phyloP scores from a whole-genome alignment of 495 filamentous ascomycete genomes.

The Penicillium macrosclerotiorum region DNA sequence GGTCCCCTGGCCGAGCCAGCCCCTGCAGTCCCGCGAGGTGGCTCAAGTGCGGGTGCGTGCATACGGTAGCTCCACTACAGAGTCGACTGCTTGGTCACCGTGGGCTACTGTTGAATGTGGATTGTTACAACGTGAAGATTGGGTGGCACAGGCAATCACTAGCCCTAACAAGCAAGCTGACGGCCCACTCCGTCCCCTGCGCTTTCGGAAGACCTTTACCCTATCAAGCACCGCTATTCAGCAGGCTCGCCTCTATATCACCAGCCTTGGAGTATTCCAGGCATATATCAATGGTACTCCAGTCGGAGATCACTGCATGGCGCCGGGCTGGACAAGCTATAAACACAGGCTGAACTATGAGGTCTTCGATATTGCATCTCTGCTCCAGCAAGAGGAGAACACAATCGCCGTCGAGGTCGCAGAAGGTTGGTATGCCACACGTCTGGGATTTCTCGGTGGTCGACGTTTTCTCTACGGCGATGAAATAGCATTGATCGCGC shows the following conservation, averaged over 20 bases:
- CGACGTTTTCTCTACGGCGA: conserved; percentile 42
- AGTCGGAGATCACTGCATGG: conserved; percentile 45
- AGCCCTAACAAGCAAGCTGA: conserved; percentile 10
- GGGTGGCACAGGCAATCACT: conserved; percentile 38
- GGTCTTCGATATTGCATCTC: conserved; percentile 46
- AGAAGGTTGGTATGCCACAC: conserved; percentile 55
- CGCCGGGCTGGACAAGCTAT: conserved; percentile 57
- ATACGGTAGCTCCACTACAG: conserved; percentile 17
- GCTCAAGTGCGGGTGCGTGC: conserved; percentile 38
- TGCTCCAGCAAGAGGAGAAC: conserved; percentile 37
- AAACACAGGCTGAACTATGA: conserved; percentile 49
- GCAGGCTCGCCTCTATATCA: conserved; percentile 48
- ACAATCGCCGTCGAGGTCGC: conserved; percentile 48
- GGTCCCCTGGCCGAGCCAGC: conserved; percentile 49
- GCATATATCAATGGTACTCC: conserved; percentile 46
- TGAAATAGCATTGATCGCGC: conserved; percentile 40
- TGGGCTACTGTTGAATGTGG: conserved; percentile 37
- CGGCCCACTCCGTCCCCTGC: conserved; percentile 24
- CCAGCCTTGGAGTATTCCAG: conserved; percentile 50
- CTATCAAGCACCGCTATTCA: conserved; percentile 6
- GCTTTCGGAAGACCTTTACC: conserved; percentile 28
- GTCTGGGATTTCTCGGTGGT: conserved; percentile 44
- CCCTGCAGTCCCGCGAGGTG: conserved; percentile 40
- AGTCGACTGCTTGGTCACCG: conserved; percentile 38
- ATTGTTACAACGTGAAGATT: conserved; percentile 34